These are phyloP conservation scores for Parmelia sp. DNA, from an alignment of 495 filamentous ascomycete genomes.

Conservation along the genomic window DNA sequence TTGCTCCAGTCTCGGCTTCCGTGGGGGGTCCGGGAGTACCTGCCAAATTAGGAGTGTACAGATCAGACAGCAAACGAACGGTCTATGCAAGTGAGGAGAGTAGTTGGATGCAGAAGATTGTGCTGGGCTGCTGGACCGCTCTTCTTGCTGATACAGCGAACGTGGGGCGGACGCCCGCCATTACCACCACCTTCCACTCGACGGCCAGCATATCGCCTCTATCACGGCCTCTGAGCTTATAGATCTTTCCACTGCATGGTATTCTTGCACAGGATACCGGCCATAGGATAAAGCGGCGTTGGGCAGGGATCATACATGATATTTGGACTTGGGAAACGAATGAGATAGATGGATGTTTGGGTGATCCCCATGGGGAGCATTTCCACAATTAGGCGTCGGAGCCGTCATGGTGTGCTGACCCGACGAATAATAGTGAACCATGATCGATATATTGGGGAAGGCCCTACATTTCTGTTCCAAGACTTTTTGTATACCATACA, in stretches of 20 bases:
- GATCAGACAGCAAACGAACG: constrained; percentile 10
- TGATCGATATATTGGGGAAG: neutral
- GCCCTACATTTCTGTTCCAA: neutral
- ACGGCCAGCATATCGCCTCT: neutral
- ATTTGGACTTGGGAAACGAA: neutral
- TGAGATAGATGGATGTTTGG: neutral
- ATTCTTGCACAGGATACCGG: neutral
- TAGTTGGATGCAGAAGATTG: constrained; percentile 21
- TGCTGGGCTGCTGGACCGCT: constrained; percentile 20
- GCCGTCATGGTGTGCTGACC: neutral
- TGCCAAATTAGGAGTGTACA: constrained; percentile 11
- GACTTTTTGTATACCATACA: neutral
- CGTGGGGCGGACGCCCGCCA: constrained; percentile 6
- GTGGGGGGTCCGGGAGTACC: constrained; percentile 10
- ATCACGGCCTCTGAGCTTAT: neutral
- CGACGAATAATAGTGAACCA: neutral
- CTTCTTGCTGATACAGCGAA: constrained; percentile 18
- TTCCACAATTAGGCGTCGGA: constrained; percentile 1
- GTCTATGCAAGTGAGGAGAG: constrained; percentile 13
- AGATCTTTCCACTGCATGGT: neutral
- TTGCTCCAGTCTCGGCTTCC: constrained; percentile 6
- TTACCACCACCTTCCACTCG: neutral
- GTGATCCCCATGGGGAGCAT: neutral
- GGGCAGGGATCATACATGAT: neutral
- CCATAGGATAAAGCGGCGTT: neutral